Conservation (phyloP, 202 grass and related monocot species). For the Saccharum hybrid region DNA sequence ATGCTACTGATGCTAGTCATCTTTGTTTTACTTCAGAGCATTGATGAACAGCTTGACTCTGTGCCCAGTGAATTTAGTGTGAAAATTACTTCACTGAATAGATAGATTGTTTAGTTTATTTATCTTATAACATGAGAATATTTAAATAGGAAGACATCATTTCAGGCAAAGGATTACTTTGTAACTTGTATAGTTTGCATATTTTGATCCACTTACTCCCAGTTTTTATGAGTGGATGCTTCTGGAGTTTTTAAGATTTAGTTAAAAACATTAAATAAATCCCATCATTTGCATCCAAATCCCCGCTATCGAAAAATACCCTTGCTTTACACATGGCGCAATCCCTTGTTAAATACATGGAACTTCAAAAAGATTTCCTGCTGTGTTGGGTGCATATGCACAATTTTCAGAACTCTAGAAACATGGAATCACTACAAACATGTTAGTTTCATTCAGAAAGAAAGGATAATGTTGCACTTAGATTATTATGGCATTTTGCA, state of each 20-base stretch:
- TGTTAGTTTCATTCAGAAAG: not conserved
- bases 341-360: not conserved
- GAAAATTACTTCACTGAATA: not conserved
- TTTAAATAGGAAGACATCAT: not conserved
- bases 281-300: not conserved
- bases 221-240: not conserved
- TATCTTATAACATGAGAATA: slow-evolving; percentile 9
- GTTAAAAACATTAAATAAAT: not conserved
- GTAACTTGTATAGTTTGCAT: not conserved
- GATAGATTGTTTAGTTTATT: not conserved
- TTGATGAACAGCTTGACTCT: not conserved
- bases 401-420: not conserved
- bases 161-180: not conserved
- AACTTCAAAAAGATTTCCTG: not conserved
- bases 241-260: not conserved
- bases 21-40: not conserved
- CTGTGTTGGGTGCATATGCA: not conserved
- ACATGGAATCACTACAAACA: not conserved
- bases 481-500: not conserved
- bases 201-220: not conserved
- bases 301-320: not conserved
- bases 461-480: not conserved
- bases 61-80: slow-evolving; percentile 1
- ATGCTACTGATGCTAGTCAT: not conserved
- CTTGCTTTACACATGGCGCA: not conserved